A percentile compares a stretch with the other conserved stretches of the same genome.
Evolutionary conservation across 257 asterid species (phyloP).

Genomic region (Cinchona pubescens): DNA sequence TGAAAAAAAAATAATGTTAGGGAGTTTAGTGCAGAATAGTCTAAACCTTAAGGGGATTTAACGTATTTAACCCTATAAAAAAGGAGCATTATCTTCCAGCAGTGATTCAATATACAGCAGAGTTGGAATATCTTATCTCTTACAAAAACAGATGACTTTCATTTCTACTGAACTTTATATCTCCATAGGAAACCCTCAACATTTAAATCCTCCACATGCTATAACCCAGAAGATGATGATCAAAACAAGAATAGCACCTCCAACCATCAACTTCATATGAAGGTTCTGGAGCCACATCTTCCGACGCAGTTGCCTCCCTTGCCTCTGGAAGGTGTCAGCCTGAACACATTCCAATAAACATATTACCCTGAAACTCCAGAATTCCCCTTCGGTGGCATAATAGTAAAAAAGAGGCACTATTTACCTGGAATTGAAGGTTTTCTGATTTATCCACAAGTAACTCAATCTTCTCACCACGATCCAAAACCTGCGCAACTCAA

Average conservation of each 20-base stretch:
- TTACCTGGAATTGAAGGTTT: slow-evolving; percentile 95
- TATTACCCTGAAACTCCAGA: slow-evolving; percentile 4
- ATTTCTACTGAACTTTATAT: slow-evolving; percentile 8
- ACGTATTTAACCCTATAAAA: too few relatives aligned
- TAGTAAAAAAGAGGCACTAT: not conserved
- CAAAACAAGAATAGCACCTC: slow-evolving; percentile 49
- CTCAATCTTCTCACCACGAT: slow-evolving; percentile 95
- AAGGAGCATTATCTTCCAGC: slow-evolving; percentile 8
- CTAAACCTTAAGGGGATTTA: too few relatives aligned
- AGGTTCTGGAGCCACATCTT: slow-evolving; percentile 96
- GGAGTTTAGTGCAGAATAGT: too few relatives aligned
- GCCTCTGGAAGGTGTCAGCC: slow-evolving; percentile 99
- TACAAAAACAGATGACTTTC: not conserved
- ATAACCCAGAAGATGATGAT: slow-evolving; percentile 64
- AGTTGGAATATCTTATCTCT: slow-evolving; percentile 11
- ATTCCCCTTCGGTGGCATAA: not conserved
- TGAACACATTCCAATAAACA: slow-evolving; percentile 26
- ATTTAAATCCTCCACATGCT: slow-evolving; percentile 48
- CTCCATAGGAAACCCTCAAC: slow-evolving; percentile 15
- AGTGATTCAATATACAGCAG: slow-evolving; percentile 22
- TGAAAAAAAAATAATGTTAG: too few relatives aligned
- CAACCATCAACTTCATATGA: slow-evolving; percentile 74
- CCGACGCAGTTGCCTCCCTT: slow-evolving; percentile 87
- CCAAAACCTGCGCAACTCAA: slow-evolving; percentile 66
- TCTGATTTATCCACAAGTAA: slow-evolving; percentile 90